These are phyloP conservation scores for Acacia concinna DNA, from an alignment of 331 rosid genomes.

Conservation along the genomic window DNA sequence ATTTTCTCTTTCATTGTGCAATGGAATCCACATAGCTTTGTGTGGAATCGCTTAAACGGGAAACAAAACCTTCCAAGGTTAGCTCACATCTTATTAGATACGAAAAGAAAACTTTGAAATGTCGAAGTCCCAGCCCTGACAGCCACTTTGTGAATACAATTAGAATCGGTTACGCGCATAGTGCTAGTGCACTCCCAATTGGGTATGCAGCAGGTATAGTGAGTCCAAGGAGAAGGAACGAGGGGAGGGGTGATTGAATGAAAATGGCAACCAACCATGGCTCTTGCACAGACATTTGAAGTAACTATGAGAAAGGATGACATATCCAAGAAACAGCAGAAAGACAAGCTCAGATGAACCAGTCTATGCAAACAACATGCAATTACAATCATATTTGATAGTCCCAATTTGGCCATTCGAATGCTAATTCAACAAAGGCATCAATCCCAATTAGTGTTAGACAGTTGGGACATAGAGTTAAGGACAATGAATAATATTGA, in stretches of 20 bases:
- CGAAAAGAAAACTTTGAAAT: not conserved
- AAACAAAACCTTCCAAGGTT: not conserved
- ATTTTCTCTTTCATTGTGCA: not conserved
- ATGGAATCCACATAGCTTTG: not conserved
- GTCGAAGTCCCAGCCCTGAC: not conserved
- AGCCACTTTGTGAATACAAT: not conserved
- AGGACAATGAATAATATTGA: not conserved
- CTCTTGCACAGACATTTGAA: not conserved
- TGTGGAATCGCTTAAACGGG: not conserved
- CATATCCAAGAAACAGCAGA: not conserved
- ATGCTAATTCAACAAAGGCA: not conserved
- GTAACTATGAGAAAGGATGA: not conserved
- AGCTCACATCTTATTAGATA: not conserved
- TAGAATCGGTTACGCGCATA: not conserved
- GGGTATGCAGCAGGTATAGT: too few species aligned
- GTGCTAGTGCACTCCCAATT: not conserved
- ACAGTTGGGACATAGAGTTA: not conserved
- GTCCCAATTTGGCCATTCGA: not conserved
- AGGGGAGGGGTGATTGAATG: not conserved
- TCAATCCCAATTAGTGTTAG: not conserved
- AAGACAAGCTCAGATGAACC: not conserved
- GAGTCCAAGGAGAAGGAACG: not conserved
- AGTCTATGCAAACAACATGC: not conserved
- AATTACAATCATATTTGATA: not conserved
- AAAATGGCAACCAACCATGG: not conserved